Evolutionary conservation across 179 eudicot genomes (phyloP).

Genomic region (Vitellaria paradoxa): DNA sequence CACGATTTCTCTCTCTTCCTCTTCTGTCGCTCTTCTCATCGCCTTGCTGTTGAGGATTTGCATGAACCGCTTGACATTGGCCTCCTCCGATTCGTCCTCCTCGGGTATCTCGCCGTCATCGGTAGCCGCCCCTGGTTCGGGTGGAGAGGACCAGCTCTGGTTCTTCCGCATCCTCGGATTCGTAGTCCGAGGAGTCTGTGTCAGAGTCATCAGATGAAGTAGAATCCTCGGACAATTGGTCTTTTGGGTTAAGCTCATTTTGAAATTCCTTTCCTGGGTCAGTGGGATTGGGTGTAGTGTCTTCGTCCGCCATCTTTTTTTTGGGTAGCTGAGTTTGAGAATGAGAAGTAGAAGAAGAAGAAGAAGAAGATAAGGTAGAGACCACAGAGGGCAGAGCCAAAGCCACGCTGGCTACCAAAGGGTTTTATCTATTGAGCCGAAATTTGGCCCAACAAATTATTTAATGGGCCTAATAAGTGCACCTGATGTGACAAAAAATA

Average conservation of each 20-base stretch:
- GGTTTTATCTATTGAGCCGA: too few relatives aligned
- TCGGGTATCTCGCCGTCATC: conserved; percentile 20
- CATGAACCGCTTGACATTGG: conserved; percentile 32
- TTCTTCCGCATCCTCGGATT: conserved; percentile 24
- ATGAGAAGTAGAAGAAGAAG: not conserved
- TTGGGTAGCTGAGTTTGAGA: not conserved
- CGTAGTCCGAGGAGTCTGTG: not conserved
- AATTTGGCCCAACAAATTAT: too few relatives aligned
- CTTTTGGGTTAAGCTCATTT: conserved; percentile 8
- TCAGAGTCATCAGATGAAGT: conserved; percentile 11
- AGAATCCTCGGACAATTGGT: conserved; percentile 1
- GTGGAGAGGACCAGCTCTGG: conserved; percentile 8
- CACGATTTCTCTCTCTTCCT: conserved; percentile 16
- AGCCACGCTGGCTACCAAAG: too few relatives aligned
- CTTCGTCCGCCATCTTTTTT: conserved; percentile 2
- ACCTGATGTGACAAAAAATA: too few relatives aligned
- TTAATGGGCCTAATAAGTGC: too few relatives aligned
- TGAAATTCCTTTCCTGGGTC: not conserved
- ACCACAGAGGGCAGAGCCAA: not conserved
- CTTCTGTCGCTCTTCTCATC: conserved; percentile 16
- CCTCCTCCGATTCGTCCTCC: conserved; percentile 33
- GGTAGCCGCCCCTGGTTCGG: not conserved
- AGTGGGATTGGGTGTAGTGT: not conserved
- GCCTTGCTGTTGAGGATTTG: conserved; percentile 31
- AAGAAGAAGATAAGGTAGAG: not conserved